Conservation (phyloP, 805 yeast species). For the Ogataea salicorniae region DNA sequence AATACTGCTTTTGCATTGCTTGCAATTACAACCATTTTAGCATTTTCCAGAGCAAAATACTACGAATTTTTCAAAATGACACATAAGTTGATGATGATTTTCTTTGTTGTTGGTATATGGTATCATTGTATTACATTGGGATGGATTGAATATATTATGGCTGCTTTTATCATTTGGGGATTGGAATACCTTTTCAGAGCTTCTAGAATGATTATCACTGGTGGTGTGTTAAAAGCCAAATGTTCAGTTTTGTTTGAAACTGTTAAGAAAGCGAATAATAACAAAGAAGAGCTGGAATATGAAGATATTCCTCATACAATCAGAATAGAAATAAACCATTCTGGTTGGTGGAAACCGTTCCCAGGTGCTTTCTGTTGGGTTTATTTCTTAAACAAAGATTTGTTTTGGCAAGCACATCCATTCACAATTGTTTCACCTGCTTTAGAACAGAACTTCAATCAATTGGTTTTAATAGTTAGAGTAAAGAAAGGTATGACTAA, state of each 20-base stretch:
- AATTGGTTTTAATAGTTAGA: slow-evolving; percentile 38
- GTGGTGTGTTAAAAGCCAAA: slow-evolving; percentile 50
- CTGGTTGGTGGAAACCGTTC: slow-evolving; percentile 47
- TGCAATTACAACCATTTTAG: slow-evolving; percentile 25
- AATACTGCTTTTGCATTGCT: slow-evolving; percentile 30
- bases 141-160: slow-evolving; percentile 48
- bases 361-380: slow-evolving; percentile 65
- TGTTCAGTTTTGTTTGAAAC: slow-evolving; percentile 30
- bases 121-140: slow-evolving; percentile 43
- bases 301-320: slow-evolving; percentile 34
- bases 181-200: slow-evolving; percentile 59
- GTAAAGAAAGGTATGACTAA: slow-evolving; percentile 52
- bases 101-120: slow-evolving; percentile 42
- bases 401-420: slow-evolving; percentile 67
- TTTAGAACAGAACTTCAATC: slow-evolving; percentile 38
- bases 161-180: slow-evolving; percentile 62
- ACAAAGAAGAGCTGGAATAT: not conserved
- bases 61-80: slow-evolving; percentile 43
- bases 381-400: slow-evolving; percentile 38
- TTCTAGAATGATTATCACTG: slow-evolving; percentile 51
- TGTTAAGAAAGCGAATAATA: slow-evolving; percentile 1
- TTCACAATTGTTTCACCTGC: slow-evolving; percentile 47
- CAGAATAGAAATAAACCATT: slow-evolving; percentile 44
- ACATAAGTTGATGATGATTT: slow-evolving; percentile 37
- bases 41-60: slow-evolving; percentile 31